phyloP scores from a whole-genome alignment of 2,329 filamentous ascomycete genomes.

The Boeremia exigua region DNA sequence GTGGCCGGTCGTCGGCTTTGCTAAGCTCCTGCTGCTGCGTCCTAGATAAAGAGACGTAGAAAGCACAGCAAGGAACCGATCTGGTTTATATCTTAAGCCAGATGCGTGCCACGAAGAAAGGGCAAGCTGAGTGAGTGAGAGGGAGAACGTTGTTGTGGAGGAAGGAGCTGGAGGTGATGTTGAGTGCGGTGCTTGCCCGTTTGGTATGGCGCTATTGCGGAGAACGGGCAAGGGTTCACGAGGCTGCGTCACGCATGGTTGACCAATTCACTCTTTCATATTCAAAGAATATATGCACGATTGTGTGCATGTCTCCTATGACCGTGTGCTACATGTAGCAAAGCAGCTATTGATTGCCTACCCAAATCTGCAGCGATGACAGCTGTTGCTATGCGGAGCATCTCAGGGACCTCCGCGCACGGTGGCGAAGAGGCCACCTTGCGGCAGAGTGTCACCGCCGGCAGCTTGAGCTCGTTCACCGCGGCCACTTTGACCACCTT shows the following conservation, averaged over 20 bases:
- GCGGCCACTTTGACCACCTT: constrained; percentile 16
- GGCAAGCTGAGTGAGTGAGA: constrained; percentile 7
- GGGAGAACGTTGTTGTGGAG: constrained; percentile 26
- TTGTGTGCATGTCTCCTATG: neutral
- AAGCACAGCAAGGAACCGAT: neutral
- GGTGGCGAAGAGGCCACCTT: constrained; percentile 29
- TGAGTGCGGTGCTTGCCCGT: constrained; percentile 30
- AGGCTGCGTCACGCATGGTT: constrained; percentile 15
- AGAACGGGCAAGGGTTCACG: constrained; percentile 19
- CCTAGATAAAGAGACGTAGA: neutral
- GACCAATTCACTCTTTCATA: neutral
- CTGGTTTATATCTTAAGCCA: constrained; percentile 1
- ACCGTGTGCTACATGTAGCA: neutral
- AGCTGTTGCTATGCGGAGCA: constrained; percentile 5
- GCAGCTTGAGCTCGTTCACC: constrained; percentile 22
- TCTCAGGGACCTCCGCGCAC: constrained; percentile 20
- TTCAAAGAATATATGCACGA: neutral
- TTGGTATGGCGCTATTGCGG: constrained; percentile 27
- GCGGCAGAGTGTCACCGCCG: constrained; percentile 17
- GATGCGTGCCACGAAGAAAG: neutral
- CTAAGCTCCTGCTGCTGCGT: constrained; percentile 19
- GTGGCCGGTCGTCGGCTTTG: constrained; percentile 27
- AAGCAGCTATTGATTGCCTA: neutral
- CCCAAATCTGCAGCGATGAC: neutral
- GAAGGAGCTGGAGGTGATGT: constrained; percentile 31